A percentile compares a stretch with the other conserved stretches of the same genome.
Evolutionary conservation across 1,139 yeast species (phyloP).

Genomic region (Saccharomyces hybrid): DNA sequence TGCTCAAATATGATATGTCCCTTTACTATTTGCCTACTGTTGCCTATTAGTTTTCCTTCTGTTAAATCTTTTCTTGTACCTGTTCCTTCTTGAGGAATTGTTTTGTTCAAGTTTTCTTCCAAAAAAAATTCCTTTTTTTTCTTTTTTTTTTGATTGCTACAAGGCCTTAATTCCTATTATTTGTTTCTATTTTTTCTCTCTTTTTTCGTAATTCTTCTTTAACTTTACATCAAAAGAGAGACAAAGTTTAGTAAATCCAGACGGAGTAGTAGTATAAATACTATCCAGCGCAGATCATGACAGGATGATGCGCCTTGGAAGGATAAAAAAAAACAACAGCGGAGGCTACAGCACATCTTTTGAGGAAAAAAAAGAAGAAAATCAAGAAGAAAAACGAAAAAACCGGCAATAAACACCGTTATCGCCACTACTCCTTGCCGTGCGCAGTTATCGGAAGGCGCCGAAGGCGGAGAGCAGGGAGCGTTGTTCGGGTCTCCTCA

Average conservation of each 20-base stretch:
- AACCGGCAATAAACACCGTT: background rate
- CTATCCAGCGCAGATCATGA: background rate
- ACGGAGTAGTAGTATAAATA: constrained; percentile 1
- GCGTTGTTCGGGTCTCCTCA: background rate
- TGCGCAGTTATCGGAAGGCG: background rate
- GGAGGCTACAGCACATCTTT: background rate
- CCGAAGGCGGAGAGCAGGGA: background rate
- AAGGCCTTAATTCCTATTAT: too few relatives aligned
- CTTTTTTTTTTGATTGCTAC: background rate
- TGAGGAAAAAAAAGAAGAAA: background rate
- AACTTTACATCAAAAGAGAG: background rate
- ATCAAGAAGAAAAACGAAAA: background rate
- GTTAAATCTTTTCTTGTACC: background rate
- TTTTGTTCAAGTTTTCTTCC: background rate
- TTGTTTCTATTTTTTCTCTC: too few relatives aligned
- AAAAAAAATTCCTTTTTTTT: background rate
- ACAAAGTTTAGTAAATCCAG: background rate
- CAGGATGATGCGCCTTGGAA: background rate
- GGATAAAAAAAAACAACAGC: background rate
- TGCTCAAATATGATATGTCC: background rate
- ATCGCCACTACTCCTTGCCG: background rate
- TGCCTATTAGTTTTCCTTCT: constrained; percentile 12
- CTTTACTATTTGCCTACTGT: constrained; percentile 20
- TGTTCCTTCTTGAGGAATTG: background rate
- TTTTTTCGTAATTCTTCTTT: background rate